Evolutionary conservation across 257 asterid species (phyloP), one percentile per base, ranked within the genome.

Genomic region (Salvia hispanica): DNA sequence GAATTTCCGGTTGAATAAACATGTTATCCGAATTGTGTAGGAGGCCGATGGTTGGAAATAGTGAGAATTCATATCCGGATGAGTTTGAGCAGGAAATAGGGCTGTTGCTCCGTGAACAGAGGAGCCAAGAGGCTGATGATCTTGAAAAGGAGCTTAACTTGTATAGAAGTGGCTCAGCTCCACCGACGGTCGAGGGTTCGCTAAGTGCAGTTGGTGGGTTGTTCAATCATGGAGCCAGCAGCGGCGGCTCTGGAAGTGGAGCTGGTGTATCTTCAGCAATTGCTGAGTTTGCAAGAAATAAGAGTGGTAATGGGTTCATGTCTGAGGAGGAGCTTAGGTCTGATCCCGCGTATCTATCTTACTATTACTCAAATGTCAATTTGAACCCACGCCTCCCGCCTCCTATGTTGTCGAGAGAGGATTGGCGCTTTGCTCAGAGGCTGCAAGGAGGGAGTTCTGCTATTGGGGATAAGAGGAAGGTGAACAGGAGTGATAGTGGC

Each of bases 101-200:
- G 13, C 10, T 82, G 63, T 59, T 90, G 78, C 92, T 90, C 65
- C 85, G 84, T 21, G 98, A 92, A 31, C 92, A 81, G 82, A 64
- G 95, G 66, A 76, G 94, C 71, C 94, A 84, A 37, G 97, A 86
- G 15, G 80, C 84, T 7, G 95, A 86, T 84, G 98, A 91, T 76
- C 95, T 56, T 43, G 99, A 91, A 66, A 88, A 82, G 80, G 97
- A 94, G 86, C 85, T 88, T 75, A 94, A 91, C 79, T 73, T 94
- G 82, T 94, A 79, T 56, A 84, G 99, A 78, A 94, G 98, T 77
- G 99, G 99, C 55, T 94, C 99, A 11, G 99, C 99, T 61, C 99
- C 99, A 21, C 99, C 99, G 21, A 94, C 98, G 62, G 95, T 94
- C 31, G 98, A 94, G 80, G 98, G 99, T 66, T 94, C 99, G 0